phyloP scores from a whole-genome alignment of 306 rosid genomes.

The Chamaecrista fasciculata region DNA sequence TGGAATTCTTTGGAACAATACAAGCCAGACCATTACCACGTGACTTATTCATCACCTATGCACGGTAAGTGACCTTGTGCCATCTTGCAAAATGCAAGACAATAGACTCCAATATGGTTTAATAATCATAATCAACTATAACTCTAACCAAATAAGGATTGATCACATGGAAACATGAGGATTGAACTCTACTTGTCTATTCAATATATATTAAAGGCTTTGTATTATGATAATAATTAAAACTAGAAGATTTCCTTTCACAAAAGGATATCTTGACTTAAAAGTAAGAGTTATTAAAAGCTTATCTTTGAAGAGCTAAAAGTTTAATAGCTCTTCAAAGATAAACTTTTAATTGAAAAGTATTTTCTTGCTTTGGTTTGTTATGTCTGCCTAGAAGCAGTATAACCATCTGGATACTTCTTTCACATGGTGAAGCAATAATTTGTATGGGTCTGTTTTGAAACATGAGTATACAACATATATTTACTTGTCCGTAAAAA shows the following conservation, averaged over 20 bases:
- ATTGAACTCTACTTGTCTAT: background rate
- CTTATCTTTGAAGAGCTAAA: background rate
- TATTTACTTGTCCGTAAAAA: background rate
- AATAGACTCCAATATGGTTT: background rate
- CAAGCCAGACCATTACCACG: slow-evolving; percentile 75
- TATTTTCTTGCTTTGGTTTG: background rate
- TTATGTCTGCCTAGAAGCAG: no score
- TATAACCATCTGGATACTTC: background rate
- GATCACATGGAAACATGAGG: background rate
- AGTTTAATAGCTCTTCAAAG: background rate
- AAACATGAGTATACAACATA: no score
- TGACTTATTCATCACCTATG: slow-evolving; percentile 74
- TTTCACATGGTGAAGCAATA: background rate
- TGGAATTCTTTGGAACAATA: slow-evolving; percentile 81
- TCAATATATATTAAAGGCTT: background rate
- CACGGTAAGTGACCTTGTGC: slow-evolving; percentile 55
- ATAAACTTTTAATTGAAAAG: background rate
- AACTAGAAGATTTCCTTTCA: background rate
- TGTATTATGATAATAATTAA: slow-evolving; percentile 2
- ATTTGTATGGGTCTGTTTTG: slow-evolving; percentile 2
- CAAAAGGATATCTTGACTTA: background rate
- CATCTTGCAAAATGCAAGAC: slow-evolving; percentile 26
- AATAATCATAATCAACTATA: slow-evolving; percentile 22
- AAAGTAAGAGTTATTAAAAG: no score
- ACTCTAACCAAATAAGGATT: slow-evolving; percentile 22